Evolutionary conservation across 1,284 basidiomycete species (phyloP).

Genomic region (Cryptococcus jaspeensis): DNA sequence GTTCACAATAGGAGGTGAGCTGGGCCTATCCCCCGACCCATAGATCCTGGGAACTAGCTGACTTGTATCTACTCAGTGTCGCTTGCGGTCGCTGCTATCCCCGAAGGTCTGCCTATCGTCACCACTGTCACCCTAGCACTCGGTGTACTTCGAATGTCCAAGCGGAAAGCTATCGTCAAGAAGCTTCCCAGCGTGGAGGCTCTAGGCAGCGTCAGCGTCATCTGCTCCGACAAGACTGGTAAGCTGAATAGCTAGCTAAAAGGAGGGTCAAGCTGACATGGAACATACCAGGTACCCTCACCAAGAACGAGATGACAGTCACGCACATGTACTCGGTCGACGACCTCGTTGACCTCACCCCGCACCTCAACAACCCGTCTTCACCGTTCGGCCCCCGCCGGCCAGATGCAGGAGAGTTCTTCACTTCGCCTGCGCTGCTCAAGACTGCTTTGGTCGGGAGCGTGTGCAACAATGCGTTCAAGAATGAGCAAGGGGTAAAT

Average conservation of each 20-base stretch:
- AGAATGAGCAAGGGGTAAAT: constrained; percentile 69
- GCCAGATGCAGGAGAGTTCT: constrained; percentile 50
- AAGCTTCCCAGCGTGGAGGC: constrained; percentile 94
- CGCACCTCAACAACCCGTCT: constrained; percentile 49
- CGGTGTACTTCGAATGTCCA: constrained; percentile 90
- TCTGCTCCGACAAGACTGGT: constrained; percentile 98
- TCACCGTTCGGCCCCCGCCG: constrained; percentile 61
- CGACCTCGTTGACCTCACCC: constrained; percentile 69
- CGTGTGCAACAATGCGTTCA: constrained; percentile 59
- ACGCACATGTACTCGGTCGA: constrained; percentile 84
- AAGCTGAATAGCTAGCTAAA: constrained; percentile 1
- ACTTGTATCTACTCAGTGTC: constrained; percentile 62
- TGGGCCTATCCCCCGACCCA: background rate
- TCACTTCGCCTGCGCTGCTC: constrained; percentile 59
- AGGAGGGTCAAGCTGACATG: background rate
- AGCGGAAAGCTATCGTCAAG: constrained; percentile 93
- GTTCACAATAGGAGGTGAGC: constrained; percentile 94
- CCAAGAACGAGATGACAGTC: constrained; percentile 94
- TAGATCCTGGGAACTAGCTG: no score
- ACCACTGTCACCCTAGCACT: constrained; percentile 95
- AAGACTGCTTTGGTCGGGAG: constrained; percentile 62
- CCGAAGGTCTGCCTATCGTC: constrained; percentile 94
- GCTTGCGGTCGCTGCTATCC: constrained; percentile 93
- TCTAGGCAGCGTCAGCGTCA: constrained; percentile 88
- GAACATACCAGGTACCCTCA: constrained; percentile 73